A percentile compares a stretch with the other conserved stretches of the same genome.
phyloP scores from a whole-genome alignment of 305 asterid genomes.

The Euphrasia arctica region DNA sequence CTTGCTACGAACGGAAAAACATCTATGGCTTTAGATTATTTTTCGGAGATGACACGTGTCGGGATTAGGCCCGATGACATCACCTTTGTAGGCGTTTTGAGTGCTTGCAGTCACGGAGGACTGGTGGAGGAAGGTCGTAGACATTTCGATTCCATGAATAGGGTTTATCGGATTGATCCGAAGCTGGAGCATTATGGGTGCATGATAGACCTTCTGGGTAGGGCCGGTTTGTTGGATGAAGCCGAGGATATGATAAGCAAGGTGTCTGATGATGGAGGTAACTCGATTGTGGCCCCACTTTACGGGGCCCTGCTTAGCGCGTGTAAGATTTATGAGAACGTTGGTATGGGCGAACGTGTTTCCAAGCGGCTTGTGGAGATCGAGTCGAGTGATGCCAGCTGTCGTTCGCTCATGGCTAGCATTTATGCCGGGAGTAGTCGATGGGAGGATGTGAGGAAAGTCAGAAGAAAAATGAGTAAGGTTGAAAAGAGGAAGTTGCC shows the following conservation, averaged over 20 bases:
- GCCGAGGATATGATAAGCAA: slow-evolving; percentile 47
- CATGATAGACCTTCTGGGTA: slow-evolving; percentile 64
- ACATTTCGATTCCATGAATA: slow-evolving; percentile 47
- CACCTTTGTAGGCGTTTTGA: slow-evolving; percentile 64
- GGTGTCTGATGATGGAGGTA: slow-evolving; percentile 36
- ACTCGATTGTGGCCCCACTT: slow-evolving; percentile 37
- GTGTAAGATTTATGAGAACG: slow-evolving; percentile 56
- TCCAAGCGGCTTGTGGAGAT: slow-evolving; percentile 45
- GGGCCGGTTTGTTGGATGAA: slow-evolving; percentile 66
- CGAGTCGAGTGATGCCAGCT: slow-evolving; percentile 45
- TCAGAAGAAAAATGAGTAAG: slow-evolving; percentile 42
- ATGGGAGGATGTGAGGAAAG: slow-evolving; percentile 58
- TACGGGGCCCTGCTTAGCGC: slow-evolving; percentile 70
- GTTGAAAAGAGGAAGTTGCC: slow-evolving; percentile 45
- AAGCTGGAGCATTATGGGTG: slow-evolving; percentile 70
- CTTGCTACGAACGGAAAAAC: slow-evolving; percentile 62
- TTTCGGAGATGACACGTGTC: slow-evolving; percentile 46
- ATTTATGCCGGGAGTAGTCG: slow-evolving; percentile 57
- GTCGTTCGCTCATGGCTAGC: slow-evolving; percentile 51
- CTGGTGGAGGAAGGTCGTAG: slow-evolving; percentile 61
- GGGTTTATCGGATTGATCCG: slow-evolving; percentile 45
- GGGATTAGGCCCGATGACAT: slow-evolving; percentile 58
- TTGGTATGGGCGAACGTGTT: slow-evolving; percentile 60
- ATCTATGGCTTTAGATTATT: slow-evolving; percentile 45
- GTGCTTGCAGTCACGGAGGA: slow-evolving; percentile 76